Base-by-base conservation (phyloP, 2,329 filamentous ascomycete species). In the Furcasterigmium furcatum region DNA sequence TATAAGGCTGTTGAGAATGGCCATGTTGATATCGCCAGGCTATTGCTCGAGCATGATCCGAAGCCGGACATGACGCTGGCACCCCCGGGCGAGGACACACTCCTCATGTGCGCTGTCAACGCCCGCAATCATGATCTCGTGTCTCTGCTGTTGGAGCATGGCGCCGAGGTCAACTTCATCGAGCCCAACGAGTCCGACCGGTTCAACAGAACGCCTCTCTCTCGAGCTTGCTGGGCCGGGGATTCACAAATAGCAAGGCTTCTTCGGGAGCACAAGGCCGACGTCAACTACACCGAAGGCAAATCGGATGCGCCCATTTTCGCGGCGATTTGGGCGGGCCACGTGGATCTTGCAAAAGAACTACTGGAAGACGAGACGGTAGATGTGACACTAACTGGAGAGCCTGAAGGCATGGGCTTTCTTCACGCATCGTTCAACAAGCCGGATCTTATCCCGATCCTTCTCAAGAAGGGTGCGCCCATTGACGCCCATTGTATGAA, bases 381-480 rank as follows among this genome's bases (percentile, higher is more conserved):
- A 3, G 30, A 32, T 16, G 30, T 32, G 30, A 3, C 7, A 9
- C 16, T 13, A 16, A 16, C 30, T 13, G 30, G 30, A n/a, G 30
- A 13, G 13, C 7, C 7, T 16, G 30, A 32, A n/a, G 14, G 13
- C 4, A 13, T 32, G 30, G 30, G 30, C 7, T 4, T 16, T 9
- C 14, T 32, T 16, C 30, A 32, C 30, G 30, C 30, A 32, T 13
- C 30, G 4, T 32, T 32, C 30, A n/a, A 32, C 30, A 32, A 32
- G 12, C 14, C 16, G 30, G 18, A 13, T 14, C n/a, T 35, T 14
- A 16, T 43, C 4, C 27, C 14, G 13, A 34, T 22, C n/a, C 14
- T 43, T 18, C 41, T 43, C 41, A 41, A 53, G 18, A 40, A 46
- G 12, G 49, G 47, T 5, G 51, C 49, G 3, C 29, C 47, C 9